Evolutionary conservation across 768 basidiomycete species (phyloP).

Genomic region (Leccinum subgranulosum): DNA sequence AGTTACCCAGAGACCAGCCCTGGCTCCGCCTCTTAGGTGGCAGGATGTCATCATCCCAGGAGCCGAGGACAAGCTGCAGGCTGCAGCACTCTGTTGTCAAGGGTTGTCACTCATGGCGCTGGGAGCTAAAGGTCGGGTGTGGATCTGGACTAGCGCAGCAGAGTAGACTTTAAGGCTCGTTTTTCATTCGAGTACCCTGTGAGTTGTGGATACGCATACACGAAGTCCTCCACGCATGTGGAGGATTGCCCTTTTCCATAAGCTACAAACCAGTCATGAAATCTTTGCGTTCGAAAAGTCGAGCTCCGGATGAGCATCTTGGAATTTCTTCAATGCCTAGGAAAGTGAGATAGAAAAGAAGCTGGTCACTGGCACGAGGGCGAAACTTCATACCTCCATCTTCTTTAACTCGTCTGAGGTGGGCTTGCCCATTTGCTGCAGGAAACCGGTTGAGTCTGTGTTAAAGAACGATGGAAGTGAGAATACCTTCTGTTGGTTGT

Average conservation of each 20-base stretch:
- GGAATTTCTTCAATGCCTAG: conserved; percentile 85
- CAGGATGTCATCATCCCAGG: conserved; percentile 24
- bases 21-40: conserved; percentile 16
- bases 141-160: conserved; percentile 25
- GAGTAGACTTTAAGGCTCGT: conserved; percentile 8
- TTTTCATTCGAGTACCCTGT: neutral
- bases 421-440: conserved; percentile 90
- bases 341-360: neutral
- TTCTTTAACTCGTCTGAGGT: conserved; percentile 95
- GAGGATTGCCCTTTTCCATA: neutral
- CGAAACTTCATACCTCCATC: conserved; percentile 58
- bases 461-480: neutral
- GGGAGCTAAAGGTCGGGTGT: conserved; percentile 18
- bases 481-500: conserved; percentile 42
- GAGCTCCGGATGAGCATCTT: conserved; percentile 86
- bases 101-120: conserved; percentile 32
- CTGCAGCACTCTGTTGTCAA: conserved; percentile 41
- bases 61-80: conserved; percentile 30
- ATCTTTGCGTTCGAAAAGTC: conserved; percentile 94
- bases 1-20: neutral
- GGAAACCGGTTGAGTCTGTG: neutral
- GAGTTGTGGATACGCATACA: neutral
- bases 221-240: neutral
- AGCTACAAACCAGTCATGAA: conserved; percentile 40
- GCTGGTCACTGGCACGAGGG: neutral